Evolutionary conservation across 106 monocot species (phyloP), one percentile per base, ranked within the genome.

Genomic region (Iris macrosiphon): DNA sequence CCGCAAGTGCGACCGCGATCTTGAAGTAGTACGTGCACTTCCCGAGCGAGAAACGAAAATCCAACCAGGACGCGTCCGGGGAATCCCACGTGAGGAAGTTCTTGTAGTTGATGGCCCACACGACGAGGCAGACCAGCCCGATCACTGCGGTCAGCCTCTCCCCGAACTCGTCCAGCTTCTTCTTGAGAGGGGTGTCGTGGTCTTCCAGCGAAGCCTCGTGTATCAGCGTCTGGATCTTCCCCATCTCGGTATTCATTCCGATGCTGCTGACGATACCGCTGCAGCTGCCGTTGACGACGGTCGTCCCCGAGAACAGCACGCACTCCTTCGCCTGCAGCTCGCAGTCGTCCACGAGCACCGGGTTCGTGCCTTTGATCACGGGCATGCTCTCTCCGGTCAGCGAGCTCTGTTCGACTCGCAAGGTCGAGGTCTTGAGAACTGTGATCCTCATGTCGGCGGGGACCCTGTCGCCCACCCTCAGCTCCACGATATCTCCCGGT

Each of bases 11-110:
- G 3, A 90, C 85, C 0, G 90, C 84, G 54, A 81, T 75, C 65
- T 90, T 82, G 55, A 90, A 84, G 49, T 89, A 79, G 45, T 89
- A 89, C 0, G 89, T 90, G 74, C 89, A 90, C 51, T 84, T 90
- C 38, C 81, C 85, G n/a, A 90, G 85, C 1, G 90, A 90, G 64
- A 90, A 90, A 0, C 58, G 67, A 9, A 85, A 75, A 59, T 59
- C 68, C 58, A 45, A 59, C 12, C 64, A 40, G 13, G 73, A 71
- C 27, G 70, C 26, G 26, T 68, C 57, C 8, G 32, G 2, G 52
- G 56, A 20, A 27, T 90, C 85, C 72, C 79, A 85, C 1, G 78
- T 75, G 3, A 90, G 42, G 31, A 90, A 90, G 54, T 79, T 76
- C 43, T 64, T 85, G 30, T 77, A 83, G 62, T 90, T 90, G 49